Base-by-base conservation (phyloP, 208 protist genomes). In the Crithidia fasciculata region DNA sequence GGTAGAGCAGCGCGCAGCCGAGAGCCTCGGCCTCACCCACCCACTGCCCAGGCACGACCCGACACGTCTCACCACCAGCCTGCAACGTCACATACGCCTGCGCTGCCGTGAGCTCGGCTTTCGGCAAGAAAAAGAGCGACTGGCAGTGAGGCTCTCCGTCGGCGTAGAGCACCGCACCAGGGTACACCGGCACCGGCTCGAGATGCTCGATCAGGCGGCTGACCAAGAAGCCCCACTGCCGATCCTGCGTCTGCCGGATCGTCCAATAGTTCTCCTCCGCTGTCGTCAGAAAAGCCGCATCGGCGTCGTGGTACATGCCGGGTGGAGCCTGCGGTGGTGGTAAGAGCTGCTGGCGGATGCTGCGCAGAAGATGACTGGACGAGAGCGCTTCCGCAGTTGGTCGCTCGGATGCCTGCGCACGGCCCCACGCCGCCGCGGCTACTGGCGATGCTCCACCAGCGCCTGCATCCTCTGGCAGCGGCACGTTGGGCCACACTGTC, bases 1-100 rank as follows among this genome's bases (percentile, higher is more conserved):
- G 4, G 47, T 80, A 80, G 39, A 76, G 43, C n/a, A 75, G 36
- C 10, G 60, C 10, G 18, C 74, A 66, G 47, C 77, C 76, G 37
- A 87, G 75, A 8, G 75, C 63, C 44, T 87, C 83, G 44, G 70
- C 74, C 40, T 87, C 83, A 28, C 83, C 83, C 12, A 87, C 74
- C 72, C 82, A 87, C 69, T 87, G 56, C 2, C 83, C 82, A 0
- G 56, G 60, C 36, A 56, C 9, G 0, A 86, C 76, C n/a, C 19
- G 68, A n/a, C 61, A 67, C 69, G 50, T 19, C 28, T 37, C 44
- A 19, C 5, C 41, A 15, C 63, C 64, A 0, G 56, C 76, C 4
- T 58, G 55, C 37, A 72, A 41, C 53, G 16, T 28, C 8, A 66
- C 73, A 18, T 65, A 71, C 9, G 50, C 64, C 18, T 45, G 4